phyloP scores from a whole-genome alignment of 495 filamentous ascomycete genomes.

The Tirmania nivea region DNA sequence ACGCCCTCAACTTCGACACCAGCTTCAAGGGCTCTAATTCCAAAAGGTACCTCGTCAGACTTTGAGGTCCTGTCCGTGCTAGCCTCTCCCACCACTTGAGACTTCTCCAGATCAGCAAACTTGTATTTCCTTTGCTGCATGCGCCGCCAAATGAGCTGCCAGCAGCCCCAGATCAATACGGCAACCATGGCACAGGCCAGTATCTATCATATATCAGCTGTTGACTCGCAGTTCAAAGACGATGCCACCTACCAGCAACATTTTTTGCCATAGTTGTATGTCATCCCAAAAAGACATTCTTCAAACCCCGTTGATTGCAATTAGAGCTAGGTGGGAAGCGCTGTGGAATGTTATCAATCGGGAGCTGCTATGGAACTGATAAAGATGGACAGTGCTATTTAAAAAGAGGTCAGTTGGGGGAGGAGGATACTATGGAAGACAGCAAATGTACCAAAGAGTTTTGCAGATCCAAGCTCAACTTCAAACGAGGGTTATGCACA shows the following conservation, averaged over 20 bases:
- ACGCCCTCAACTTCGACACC: slow-evolving; percentile 75
- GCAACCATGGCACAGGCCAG: slow-evolving; percentile 22
- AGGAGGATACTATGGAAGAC: no score
- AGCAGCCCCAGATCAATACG: slow-evolving; percentile 41
- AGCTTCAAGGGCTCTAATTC: slow-evolving; percentile 67
- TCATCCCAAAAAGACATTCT: slow-evolving; percentile 38
- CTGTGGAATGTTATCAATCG: neutral
- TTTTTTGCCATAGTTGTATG: slow-evolving; percentile 78
- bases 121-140: slow-evolving; percentile 42
- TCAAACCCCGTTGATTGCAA: neutral
- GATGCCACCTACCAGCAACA: slow-evolving; percentile 52
- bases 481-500: no score
- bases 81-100: slow-evolving; percentile 28
- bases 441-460: no score
- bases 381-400: no score
- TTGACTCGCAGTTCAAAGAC: slow-evolving; percentile 12
- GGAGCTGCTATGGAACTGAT: no score
- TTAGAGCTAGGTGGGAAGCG: neutral
- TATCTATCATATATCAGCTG: slow-evolving; percentile 20
- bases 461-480: no score
- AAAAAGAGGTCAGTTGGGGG: no score
- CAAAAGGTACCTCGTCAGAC: slow-evolving; percentile 55
- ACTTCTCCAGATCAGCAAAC: slow-evolving; percentile 31
- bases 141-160: slow-evolving; percentile 37
- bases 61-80: slow-evolving; percentile 11